Evolutionary conservation across 768 basidiomycete species (phyloP).

Genomic region (Lactarius sanguifluus): DNA sequence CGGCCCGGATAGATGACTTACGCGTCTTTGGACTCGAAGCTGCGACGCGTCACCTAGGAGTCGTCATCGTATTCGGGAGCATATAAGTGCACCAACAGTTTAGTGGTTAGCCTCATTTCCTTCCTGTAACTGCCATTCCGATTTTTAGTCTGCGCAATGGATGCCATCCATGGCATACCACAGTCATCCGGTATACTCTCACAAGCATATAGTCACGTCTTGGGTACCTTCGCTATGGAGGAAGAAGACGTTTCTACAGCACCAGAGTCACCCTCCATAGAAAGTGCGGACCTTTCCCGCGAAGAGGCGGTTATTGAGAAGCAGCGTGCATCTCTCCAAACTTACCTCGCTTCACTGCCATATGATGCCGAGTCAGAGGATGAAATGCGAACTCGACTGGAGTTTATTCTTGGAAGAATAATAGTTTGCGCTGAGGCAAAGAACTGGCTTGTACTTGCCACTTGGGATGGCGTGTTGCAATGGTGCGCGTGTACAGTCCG

Average conservation of each 20-base stretch:
- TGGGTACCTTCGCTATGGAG: constrained; percentile 45
- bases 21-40: constrained; percentile 15
- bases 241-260: constrained; percentile 49
- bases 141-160: constrained; percentile 25
- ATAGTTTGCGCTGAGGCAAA: constrained; percentile 67
- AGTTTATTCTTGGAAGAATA: constrained; percentile 67
- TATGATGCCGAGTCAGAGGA: constrained; percentile 71
- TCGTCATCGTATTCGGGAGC: constrained; percentile 13
- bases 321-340: constrained; percentile 59
- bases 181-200: constrained; percentile 14
- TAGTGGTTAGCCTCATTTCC: constrained; percentile 28
- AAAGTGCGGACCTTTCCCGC: constrained; percentile 34
- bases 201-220: constrained; percentile 20
- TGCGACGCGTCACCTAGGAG: constrained; percentile 29
- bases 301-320: constrained; percentile 47
- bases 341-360: constrained; percentile 66
- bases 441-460: constrained; percentile 71
- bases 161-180: constrained; percentile 16
- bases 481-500: constrained; percentile 46
- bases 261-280: constrained; percentile 43
- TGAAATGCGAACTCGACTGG: constrained; percentile 69
- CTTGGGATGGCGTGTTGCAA: constrained; percentile 80
- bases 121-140: constrained; percentile 20
- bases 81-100: constrained; percentile 19
- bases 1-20: constrained; percentile 17